A percentile compares a stretch with the other conserved stretches of the same genome.
These are phyloP conservation scores for Sequoiadendron giganteum DNA, from an alignment of 75 land plant genomes.

Conservation along the genomic window DNA sequence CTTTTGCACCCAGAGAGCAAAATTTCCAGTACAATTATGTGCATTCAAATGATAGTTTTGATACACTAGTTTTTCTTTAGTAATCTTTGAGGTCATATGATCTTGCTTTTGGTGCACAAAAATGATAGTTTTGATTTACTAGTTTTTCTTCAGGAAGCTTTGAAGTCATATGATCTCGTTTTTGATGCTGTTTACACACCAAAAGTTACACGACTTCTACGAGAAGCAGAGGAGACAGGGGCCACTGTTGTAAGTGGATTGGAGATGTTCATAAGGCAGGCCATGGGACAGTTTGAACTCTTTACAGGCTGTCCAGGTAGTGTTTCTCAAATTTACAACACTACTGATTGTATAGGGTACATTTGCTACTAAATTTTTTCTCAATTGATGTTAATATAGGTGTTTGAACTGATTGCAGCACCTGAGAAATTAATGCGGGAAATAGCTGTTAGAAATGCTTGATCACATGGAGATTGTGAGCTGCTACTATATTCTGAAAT, in stretches of 20 bases:
- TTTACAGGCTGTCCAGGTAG: slow-evolving; percentile 77
- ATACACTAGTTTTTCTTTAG: neutral
- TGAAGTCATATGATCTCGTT: no score
- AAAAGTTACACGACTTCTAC: slow-evolving; percentile 55
- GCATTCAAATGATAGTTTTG: neutral
- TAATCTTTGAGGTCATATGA: slow-evolving; percentile 37
- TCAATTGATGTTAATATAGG: neutral
- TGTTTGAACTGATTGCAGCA: slow-evolving; percentile 6
- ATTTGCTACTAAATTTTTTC: neutral
- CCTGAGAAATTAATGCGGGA: neutral
- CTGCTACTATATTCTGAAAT: neutral
- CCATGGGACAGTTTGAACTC: slow-evolving; percentile 75
- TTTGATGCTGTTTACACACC: no score
- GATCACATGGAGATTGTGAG: neutral
- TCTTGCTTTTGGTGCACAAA: slow-evolving; percentile 57
- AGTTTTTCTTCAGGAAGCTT: neutral
- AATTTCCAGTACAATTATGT: neutral
- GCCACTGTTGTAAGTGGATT: slow-evolving; percentile 73
- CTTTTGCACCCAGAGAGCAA: neutral
- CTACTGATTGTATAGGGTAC: neutral
- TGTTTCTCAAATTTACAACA: no score
- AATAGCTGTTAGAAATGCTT: neutral
- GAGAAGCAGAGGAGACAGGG: slow-evolving; percentile 78
- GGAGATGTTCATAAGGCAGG: slow-evolving; percentile 95
- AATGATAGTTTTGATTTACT: neutral